These are phyloP conservation scores for Pythium periplocum DNA, from an alignment of 352 stramenopile genomes.

Conservation along the genomic window DNA sequence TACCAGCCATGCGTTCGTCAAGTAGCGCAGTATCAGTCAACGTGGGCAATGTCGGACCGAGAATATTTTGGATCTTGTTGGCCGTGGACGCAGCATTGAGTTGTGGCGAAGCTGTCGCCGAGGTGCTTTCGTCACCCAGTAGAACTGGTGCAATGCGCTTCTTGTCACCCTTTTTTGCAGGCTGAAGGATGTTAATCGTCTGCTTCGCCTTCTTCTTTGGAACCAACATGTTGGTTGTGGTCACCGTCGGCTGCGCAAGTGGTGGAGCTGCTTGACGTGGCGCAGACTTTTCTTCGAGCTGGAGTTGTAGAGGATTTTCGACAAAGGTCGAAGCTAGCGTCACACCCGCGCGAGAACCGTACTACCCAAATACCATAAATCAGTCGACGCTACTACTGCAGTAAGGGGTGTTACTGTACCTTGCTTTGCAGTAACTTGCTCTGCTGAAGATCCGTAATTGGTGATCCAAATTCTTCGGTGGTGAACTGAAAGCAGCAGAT, in stretches of 20 bases:
- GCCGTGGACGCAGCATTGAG: constrained; percentile 52
- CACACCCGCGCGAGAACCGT: constrained; percentile 73
- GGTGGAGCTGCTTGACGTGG: constrained; percentile 7
- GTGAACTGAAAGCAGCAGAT: constrained; percentile 83
- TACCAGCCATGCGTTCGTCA: constrained; percentile 51
- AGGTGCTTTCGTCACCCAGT: background rate
- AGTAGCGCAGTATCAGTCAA: constrained; percentile 47
- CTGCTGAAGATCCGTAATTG: constrained; percentile 65
- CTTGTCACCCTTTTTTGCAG: constrained; percentile 48
- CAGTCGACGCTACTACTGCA: too few species aligned
- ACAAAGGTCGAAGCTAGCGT: constrained; percentile 74
- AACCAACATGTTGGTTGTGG: constrained; percentile 45
- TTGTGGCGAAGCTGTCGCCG: too few species aligned
- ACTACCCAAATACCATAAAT: constrained; percentile 30
- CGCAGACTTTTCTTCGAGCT: constrained; percentile 65
- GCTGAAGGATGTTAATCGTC: constrained; percentile 27
- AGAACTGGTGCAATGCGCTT: constrained; percentile 59
- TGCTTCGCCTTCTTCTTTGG: constrained; percentile 50
- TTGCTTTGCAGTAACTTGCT: constrained; percentile 80
- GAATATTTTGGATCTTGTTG: constrained; percentile 81
- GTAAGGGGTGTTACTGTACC: constrained; percentile 18
- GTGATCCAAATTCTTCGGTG: constrained; percentile 51
- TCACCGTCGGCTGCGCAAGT: constrained; percentile 8
- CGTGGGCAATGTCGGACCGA: constrained; percentile 51
- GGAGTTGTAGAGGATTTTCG: constrained; percentile 74